Conservation (phyloP, 805 yeast genomes). For the Ogataea thermomethanolica region DNA sequence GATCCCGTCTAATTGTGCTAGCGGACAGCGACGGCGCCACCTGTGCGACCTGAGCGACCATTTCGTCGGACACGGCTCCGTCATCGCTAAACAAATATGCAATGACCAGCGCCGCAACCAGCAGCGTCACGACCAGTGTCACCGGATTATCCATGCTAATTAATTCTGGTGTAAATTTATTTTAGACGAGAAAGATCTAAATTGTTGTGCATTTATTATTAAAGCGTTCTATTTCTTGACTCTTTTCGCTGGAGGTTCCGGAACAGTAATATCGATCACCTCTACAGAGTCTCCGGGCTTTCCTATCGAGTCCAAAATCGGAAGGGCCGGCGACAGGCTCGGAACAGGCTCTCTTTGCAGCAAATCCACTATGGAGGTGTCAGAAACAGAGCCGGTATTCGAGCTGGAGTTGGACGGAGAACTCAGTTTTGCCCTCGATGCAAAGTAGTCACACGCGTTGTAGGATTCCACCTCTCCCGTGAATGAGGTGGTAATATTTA, state of each 20-base stretch:
- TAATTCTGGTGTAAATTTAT: constrained; percentile 3
- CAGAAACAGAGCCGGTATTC: neutral
- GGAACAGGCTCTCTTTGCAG: neutral
- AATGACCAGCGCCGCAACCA: constrained; percentile 54
- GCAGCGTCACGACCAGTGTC: constrained; percentile 44
- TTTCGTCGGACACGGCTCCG: constrained; percentile 50
- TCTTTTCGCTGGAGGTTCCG: constrained; percentile 2
- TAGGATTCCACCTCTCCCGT: constrained; percentile 49
- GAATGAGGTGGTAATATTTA: constrained; percentile 49
- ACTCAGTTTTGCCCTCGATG: neutral
- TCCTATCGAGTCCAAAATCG: neutral
- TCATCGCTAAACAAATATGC: constrained; percentile 44
- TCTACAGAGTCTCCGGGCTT: constrained; percentile 9
- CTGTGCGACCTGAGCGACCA: constrained; percentile 84
- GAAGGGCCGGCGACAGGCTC: too few relatives aligned
- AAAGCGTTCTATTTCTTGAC: neutral
- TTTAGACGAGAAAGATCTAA: neutral
- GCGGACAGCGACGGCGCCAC: constrained; percentile 70
- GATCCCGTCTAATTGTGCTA: constrained; percentile 69
- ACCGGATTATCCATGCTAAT: constrained; percentile 38
- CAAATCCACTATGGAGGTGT: constrained; percentile 1
- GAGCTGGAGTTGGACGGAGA: neutral
- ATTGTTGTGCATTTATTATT: neutral
- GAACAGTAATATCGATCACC: constrained; percentile 9
- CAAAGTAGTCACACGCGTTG: neutral